phyloP scores from a whole-genome alignment of 2,329 filamentous ascomycete species.

The Neoscytalidium dimidiatum region DNA sequence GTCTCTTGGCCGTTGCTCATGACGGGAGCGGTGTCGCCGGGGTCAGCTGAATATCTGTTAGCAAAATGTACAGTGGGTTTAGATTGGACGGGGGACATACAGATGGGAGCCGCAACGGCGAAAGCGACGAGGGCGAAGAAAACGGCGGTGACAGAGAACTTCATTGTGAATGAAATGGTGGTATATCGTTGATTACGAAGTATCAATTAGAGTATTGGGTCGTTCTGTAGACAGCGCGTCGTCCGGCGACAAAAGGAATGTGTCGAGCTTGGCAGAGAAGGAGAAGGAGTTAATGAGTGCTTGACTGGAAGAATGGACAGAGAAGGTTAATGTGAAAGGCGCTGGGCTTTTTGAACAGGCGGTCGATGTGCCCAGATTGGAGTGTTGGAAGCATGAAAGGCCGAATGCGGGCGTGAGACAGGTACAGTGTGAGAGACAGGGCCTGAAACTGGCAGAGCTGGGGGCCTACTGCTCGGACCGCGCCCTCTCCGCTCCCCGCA shows the following conservation, averaged over 20 bases:
- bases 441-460: constrained; percentile 11
- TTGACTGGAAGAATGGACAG: not conserved
- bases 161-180: not conserved
- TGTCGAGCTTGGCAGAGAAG: constrained; percentile 1
- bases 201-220: not conserved
- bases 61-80: fast-evolving
- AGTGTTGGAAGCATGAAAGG: not conserved
- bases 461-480: constrained; percentile 1
- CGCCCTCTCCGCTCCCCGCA: constrained; percentile 8
- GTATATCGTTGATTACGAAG: not conserved
- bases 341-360: not conserved
- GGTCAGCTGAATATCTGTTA: not conserved
- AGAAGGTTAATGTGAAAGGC: not conserved
- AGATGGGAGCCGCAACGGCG: not conserved
- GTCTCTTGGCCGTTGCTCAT: not conserved
- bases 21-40: constrained; percentile 3
- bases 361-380: not conserved
- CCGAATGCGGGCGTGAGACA: constrained; percentile 10
- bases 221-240: not conserved
- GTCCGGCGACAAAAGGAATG: constrained; percentile 16
- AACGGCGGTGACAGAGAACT: not conserved
- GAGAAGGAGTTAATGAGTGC: not conserved
- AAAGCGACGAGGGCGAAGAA: not conserved
- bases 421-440: not conserved
- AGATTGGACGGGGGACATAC: not conserved